These are phyloP conservation scores for Phalaenopsis aphrodite DNA, from an alignment of 106 monocot species.

Conservation along the genomic window DNA sequence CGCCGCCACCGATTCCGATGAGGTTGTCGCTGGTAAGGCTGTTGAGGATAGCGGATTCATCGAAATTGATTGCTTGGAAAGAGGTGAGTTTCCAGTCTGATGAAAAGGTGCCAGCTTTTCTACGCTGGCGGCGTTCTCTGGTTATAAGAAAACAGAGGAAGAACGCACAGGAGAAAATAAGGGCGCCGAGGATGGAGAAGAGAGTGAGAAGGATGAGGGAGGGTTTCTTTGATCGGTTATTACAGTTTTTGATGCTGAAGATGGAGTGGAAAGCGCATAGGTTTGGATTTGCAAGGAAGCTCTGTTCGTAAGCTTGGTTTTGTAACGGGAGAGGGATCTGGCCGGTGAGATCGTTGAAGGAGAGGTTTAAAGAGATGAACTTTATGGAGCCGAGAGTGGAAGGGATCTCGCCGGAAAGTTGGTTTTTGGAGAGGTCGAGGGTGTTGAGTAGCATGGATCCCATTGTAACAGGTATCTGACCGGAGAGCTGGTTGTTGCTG, in stretches of 20 bases:
- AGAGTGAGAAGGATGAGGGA: slow-evolving; percentile 15
- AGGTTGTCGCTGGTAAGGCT: slow-evolving; percentile 29
- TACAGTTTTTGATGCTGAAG: slow-evolving; percentile 18
- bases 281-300: slow-evolving; percentile 43
- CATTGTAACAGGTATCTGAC: slow-evolving; percentile 22
- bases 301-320: slow-evolving; percentile 18
- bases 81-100: slow-evolving; percentile 40
- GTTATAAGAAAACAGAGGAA: slow-evolving; percentile 19
- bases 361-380: slow-evolving; percentile 33
- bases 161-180: slow-evolving; percentile 11
- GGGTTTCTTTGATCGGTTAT: background rate
- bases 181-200: slow-evolving; percentile 21
- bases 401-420: slow-evolving; percentile 36
- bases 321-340: slow-evolving; percentile 19
- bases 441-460: slow-evolving; percentile 15
- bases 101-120: background rate
- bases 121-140: slow-evolving; percentile 14
- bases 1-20: slow-evolving; percentile 43
- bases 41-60: slow-evolving; percentile 22
- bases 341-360: slow-evolving; percentile 31
- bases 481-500: slow-evolving; percentile 29
- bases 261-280: slow-evolving; percentile 14
- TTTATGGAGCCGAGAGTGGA: slow-evolving; percentile 9
- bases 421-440: slow-evolving; percentile 33
- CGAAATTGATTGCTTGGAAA: slow-evolving; percentile 36